Conservation (phyloP, 768 basidiomycete genomes). For the Leucogyrophana mollusca region DNA sequence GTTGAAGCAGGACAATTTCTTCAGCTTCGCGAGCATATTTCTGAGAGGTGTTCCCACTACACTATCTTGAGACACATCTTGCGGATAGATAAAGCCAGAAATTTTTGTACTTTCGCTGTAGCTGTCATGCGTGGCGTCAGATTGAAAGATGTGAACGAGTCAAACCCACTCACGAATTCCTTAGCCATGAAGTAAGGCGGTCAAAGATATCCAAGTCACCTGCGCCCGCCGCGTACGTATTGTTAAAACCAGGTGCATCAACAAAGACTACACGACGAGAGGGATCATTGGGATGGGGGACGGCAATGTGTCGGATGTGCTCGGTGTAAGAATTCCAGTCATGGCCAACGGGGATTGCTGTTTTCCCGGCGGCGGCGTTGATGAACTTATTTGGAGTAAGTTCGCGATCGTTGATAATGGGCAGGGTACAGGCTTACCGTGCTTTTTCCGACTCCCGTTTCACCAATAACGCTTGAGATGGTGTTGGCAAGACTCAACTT, state of each 20-base stretch:
- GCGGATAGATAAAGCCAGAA: slow-evolving; percentile 32
- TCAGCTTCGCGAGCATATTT: slow-evolving; percentile 29
- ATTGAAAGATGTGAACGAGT: too few relatives aligned
- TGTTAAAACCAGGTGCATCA: slow-evolving; percentile 24
- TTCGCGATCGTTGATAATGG: not conserved
- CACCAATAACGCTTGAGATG: slow-evolving; percentile 14
- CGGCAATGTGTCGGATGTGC: slow-evolving; percentile 14
- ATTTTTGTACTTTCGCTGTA: slow-evolving; percentile 22
- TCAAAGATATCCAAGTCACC: slow-evolving; percentile 24
- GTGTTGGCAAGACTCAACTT: too few relatives aligned
- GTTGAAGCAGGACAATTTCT: slow-evolving; percentile 18
- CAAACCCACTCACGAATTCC: slow-evolving; percentile 17
- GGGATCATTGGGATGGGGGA: slow-evolving; percentile 14
- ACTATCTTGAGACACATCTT: slow-evolving; percentile 31
- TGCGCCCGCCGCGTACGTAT: slow-evolving; percentile 8
- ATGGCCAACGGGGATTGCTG: slow-evolving; percentile 2
- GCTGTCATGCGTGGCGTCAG: slow-evolving; percentile 8
- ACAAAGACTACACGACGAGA: slow-evolving; percentile 14
- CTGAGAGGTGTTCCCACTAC: slow-evolving; percentile 26
- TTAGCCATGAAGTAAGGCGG: slow-evolving; percentile 23
- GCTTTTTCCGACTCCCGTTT: slow-evolving; percentile 21
- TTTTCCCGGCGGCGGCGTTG: too few relatives aligned
- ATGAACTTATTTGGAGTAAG: too few relatives aligned
- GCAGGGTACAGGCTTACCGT: too few relatives aligned
- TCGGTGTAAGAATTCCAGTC: slow-evolving; percentile 20